These are phyloP conservation scores for Blumeria hordei DNA, from an alignment of 2,329 filamentous ascomycete genomes.

Conservation along the genomic window DNA sequence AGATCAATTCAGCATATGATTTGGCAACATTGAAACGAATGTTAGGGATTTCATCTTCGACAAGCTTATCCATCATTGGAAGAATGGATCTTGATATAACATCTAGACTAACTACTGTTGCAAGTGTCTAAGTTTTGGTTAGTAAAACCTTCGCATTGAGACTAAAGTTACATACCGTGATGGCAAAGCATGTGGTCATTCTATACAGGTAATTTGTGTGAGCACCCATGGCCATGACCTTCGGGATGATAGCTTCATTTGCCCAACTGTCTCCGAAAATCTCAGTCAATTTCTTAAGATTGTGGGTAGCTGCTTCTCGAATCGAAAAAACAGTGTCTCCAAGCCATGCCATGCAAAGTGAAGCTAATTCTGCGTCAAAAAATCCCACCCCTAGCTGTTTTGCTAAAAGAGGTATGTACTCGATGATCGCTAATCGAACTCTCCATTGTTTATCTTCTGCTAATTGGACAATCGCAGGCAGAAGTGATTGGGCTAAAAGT, in stretches of 20 bases:
- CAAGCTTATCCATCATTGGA: slow-evolving; percentile 86
- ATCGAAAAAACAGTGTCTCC: slow-evolving; percentile 98
- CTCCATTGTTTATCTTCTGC: slow-evolving; percentile 99
- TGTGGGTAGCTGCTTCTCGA: slow-evolving; percentile 86
- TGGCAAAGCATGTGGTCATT: slow-evolving; percentile 99
- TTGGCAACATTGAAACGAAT: slow-evolving; percentile 99
- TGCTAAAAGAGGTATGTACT: slow-evolving; percentile 91
- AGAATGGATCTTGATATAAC: slow-evolving; percentile 86
- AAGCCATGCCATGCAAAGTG: slow-evolving; percentile 93
- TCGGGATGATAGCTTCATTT: slow-evolving; percentile 87
- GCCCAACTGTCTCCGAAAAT: slow-evolving; percentile 98
- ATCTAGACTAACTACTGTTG: slow-evolving; percentile 74
- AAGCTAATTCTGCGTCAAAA: slow-evolving; percentile 92
- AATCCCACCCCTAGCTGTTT: slow-evolving; percentile 92
- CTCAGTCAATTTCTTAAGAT: slow-evolving; percentile 94
- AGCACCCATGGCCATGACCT: slow-evolving; percentile 94
- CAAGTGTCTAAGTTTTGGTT: slow-evolving; percentile 45
- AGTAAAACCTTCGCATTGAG: background rate
- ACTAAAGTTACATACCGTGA: slow-evolving; percentile 45
- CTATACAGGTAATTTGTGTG: slow-evolving; percentile 98
- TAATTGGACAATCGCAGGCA: slow-evolving; percentile 89
- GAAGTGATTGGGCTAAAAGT: slow-evolving; percentile 79
- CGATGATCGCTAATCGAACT: slow-evolving; percentile 90
- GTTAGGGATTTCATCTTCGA: slow-evolving; percentile 87
- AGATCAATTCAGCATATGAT: slow-evolving; percentile 76